These are phyloP conservation scores for Zoysia pacifica DNA, from an alignment of 176 grass and related monocot species.

Conservation along the genomic window DNA sequence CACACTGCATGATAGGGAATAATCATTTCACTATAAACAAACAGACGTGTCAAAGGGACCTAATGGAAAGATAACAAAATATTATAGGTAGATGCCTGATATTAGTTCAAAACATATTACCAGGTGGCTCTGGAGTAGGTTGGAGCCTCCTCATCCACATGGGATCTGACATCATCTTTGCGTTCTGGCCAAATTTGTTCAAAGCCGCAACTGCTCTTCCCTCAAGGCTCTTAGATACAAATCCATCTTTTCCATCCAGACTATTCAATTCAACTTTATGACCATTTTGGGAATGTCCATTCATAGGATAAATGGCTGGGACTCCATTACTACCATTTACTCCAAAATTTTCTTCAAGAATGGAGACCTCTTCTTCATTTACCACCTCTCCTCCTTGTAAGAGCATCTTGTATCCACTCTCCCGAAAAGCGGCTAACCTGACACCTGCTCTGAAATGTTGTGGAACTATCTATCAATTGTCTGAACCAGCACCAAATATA, in stretches of 20 bases:
- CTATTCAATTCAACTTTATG: constrained; percentile 35
- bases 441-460: constrained; percentile 62
- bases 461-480: constrained; percentile 6
- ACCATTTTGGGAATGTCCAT: constrained; percentile 53
- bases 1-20: constrained; percentile 26
- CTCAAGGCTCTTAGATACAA: constrained; percentile 70
- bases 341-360: constrained; percentile 46
- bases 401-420: constrained; percentile 91
- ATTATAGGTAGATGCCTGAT: neutral
- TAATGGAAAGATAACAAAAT: neutral
- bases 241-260: constrained; percentile 50
- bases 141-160: constrained; percentile 47
- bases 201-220: constrained; percentile 87
- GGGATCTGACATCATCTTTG: constrained; percentile 64
- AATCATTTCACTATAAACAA: constrained; percentile 4
- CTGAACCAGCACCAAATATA: constrained; percentile 15
- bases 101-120: constrained; percentile 38
- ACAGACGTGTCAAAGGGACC: neutral
- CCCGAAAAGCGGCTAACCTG: constrained; percentile 83
- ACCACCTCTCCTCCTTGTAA: constrained; percentile 87
- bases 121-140: constrained; percentile 36
- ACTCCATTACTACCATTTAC: constrained; percentile 42
- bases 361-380: constrained; percentile 55
- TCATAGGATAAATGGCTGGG: constrained; percentile 34
- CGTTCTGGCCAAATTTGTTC: constrained; percentile 87